phyloP scores from a whole-genome alignment of 2,329 filamentous ascomycete genomes.

The Allantophomopsis lycopodina region DNA sequence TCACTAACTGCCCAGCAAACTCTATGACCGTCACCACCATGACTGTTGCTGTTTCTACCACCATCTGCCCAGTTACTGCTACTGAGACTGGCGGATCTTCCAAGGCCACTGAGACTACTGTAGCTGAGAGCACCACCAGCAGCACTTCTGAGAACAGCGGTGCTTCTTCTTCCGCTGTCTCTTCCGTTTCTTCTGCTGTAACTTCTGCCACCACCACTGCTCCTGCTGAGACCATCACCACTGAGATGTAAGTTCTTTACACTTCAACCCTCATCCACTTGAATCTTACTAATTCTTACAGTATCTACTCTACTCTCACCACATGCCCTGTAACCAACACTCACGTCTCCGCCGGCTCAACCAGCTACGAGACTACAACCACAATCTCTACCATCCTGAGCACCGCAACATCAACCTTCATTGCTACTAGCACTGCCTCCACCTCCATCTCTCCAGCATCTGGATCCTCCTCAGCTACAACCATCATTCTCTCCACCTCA shows the following conservation, averaged over 20 bases:
- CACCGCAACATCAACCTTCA: slow-evolving; percentile 17
- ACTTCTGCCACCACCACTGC: too few species aligned
- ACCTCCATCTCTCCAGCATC: too few species aligned
- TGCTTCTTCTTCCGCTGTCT: too few species aligned
- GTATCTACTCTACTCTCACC: slow-evolving; percentile 6
- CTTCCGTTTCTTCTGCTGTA: too few species aligned
- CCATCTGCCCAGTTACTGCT: slow-evolving; percentile 7
- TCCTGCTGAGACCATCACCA: too few species aligned
- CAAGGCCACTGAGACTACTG: slow-evolving; percentile 5
- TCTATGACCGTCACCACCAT: slow-evolving; percentile 5
- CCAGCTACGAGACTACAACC: slow-evolving; percentile 10
- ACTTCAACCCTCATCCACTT: not conserved
- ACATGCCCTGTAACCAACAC: slow-evolving; percentile 12
- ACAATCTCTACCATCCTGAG: slow-evolving; percentile 19
- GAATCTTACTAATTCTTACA: not conserved
- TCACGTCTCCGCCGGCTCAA: slow-evolving; percentile 7
- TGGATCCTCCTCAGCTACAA: not conserved
- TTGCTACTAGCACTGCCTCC: slow-evolving; percentile 14
- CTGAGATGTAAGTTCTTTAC: not conserved
- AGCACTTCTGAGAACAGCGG: too few species aligned
- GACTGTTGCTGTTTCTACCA: slow-evolving; percentile 11
- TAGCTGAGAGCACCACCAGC: too few species aligned
- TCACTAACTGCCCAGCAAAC: slow-evolving; percentile 34
- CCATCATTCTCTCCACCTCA: slow-evolving; percentile 1
- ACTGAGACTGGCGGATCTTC: not conserved